Conservation (phyloP, 371 early-diverging fungal species). For the Entomophthora muscae region DNA sequence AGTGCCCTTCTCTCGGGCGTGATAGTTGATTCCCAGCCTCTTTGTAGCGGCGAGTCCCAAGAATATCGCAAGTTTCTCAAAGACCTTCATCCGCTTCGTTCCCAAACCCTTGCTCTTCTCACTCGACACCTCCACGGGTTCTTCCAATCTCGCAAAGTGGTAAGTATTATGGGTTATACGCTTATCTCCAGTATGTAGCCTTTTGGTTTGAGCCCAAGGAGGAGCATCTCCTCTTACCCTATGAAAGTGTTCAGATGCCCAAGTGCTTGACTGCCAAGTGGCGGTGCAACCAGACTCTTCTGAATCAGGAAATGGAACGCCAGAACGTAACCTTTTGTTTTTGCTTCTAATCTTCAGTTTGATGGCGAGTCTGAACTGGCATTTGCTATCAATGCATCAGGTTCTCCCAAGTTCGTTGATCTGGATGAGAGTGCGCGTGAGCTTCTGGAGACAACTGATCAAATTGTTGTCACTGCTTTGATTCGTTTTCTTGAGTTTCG, state of each 20-base stretch:
- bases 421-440: constrained; percentile 11
- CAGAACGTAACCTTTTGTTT: constrained; percentile 14
- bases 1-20: constrained; percentile 46
- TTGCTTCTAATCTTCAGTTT: neutral
- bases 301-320: constrained; percentile 17
- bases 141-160: constrained; percentile 41
- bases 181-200: constrained; percentile 13
- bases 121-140: constrained; percentile 44
- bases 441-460: constrained; percentile 15
- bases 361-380: neutral
- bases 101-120: constrained; percentile 35
- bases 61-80: constrained; percentile 54
- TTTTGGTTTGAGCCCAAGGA: constrained; percentile 41
- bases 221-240: constrained; percentile 27
- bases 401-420: constrained; percentile 10
- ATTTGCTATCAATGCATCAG: constrained; percentile 11
- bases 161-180: constrained; percentile 17
- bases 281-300: constrained; percentile 18
- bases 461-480: constrained; percentile 27
- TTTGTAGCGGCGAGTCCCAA: constrained; percentile 59
- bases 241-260: constrained; percentile 7
- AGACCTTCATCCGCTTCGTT: constrained; percentile 31
- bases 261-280: constrained; percentile 19
- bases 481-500: constrained; percentile 30
- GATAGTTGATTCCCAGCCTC: constrained; percentile 48